These are phyloP conservation scores for Gamsiella multidivaricata DNA, from an alignment of 192 early-diverging fungal species.

Conservation along the genomic window DNA sequence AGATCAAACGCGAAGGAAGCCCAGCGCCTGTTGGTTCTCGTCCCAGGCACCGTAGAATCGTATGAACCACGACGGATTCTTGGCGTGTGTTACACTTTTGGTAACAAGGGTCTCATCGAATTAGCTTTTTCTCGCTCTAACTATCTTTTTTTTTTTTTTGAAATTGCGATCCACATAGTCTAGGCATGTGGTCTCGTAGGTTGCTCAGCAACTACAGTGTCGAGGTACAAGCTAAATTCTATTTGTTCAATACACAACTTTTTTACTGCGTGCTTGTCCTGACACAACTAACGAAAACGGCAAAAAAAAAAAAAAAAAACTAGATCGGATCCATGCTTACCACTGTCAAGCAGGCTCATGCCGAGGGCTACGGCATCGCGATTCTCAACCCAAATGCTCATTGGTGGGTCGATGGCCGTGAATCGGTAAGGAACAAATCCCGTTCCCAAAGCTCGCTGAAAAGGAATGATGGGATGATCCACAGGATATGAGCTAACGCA, in stretches of 20 bases:
- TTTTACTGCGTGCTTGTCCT: too few species aligned
- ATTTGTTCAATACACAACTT: background rate
- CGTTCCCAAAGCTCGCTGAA: too few species aligned
- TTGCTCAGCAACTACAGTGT: conserved; percentile 20
- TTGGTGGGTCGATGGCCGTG: conserved; percentile 26
- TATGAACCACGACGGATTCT: background rate
- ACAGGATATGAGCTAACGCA: too few species aligned
- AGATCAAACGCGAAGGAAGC: conserved; percentile 16
- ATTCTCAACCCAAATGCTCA: conserved; percentile 42
- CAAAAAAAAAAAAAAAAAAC: background rate
- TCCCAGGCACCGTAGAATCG: conserved; percentile 28
- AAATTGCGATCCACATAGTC: too few species aligned
- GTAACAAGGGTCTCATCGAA: background rate
- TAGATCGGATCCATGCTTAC: conserved; percentile 22
- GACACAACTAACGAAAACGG: too few species aligned
- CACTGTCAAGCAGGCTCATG: conserved; percentile 11
- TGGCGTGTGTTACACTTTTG: too few species aligned
- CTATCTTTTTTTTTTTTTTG: background rate
- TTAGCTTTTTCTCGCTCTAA: background rate
- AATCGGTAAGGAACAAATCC: conserved; percentile 11
- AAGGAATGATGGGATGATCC: too few species aligned
- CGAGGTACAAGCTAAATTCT: background rate
- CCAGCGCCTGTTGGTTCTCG: conserved; percentile 26
- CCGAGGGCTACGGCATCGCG: conserved; percentile 27
- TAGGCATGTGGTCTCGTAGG: conserved; percentile 39